Conservation (phyloP, 2,329 filamentous ascomycete species). For the Alternaria infectoria region DNA sequence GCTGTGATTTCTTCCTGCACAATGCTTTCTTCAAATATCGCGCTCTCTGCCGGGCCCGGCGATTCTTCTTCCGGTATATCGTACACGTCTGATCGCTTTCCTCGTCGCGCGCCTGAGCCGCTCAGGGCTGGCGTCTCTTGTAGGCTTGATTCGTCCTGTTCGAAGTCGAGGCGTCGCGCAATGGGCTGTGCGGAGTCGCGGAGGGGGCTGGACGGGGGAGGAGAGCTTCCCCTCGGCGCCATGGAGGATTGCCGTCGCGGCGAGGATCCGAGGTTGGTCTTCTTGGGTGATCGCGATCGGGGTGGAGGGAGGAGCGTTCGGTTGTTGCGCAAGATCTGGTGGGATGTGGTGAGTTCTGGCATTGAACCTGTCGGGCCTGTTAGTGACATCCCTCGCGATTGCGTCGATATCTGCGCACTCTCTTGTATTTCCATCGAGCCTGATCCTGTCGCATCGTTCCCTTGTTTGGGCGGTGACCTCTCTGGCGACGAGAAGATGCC, state of each 20-base stretch:
- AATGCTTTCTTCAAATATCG: conserved; percentile 40
- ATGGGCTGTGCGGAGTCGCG: conserved; percentile 50
- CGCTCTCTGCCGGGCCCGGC: conserved; percentile 33
- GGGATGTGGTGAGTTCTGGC: conserved; percentile 56
- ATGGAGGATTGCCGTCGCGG: conserved; percentile 67
- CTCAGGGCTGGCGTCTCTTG: conserved; percentile 43
- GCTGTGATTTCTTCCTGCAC: conserved; percentile 39
- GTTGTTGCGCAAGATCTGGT: conserved; percentile 54
- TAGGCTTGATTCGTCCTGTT: conserved; percentile 46
- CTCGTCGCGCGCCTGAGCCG: conserved; percentile 41
- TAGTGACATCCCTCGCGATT: conserved; percentile 1
- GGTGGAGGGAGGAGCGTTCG: conserved; percentile 56
- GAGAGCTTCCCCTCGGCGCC: conserved; percentile 60
- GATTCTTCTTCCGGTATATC: conserved; percentile 41
- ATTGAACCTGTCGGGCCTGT: conserved; percentile 52
- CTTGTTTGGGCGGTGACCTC: conserved; percentile 59
- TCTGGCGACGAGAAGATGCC: conserved; percentile 88
- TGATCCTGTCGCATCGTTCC: conserved; percentile 57
- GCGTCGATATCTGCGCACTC: conserved; percentile 54
- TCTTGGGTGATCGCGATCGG: conserved; percentile 66
- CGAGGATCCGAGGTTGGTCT: conserved; percentile 64
- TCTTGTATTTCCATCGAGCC: conserved; percentile 69
- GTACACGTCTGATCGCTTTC: conserved; percentile 39
- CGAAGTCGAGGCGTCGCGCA: conserved; percentile 64
- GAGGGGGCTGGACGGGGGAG: conserved; percentile 33